A percentile compares a stretch with the other conserved stretches of the same genome.
Evolutionary conservation across 306 rosid species (phyloP).

Genomic region (Prunus dulcis): DNA sequence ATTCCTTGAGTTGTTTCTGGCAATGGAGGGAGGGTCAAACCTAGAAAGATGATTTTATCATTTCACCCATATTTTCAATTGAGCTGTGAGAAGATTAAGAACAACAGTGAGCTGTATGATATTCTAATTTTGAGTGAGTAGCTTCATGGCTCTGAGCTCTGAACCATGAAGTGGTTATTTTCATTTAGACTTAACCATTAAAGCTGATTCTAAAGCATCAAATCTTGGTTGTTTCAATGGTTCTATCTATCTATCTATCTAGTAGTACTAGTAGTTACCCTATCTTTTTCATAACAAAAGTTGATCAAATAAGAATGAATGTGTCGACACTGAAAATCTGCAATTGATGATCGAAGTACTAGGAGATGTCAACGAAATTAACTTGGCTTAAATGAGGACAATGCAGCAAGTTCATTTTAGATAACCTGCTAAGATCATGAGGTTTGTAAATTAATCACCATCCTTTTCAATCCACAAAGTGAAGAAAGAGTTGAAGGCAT

Average conservation of each 20-base stretch:
- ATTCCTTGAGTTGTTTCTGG: no score
- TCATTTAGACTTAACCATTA: not conserved
- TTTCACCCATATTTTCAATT: not conserved
- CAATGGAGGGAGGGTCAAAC: no score
- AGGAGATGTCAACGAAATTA: not conserved
- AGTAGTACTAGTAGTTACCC: not conserved
- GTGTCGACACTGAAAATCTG: not conserved
- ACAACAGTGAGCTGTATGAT: not conserved
- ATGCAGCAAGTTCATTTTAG: not conserved
- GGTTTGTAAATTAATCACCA: not conserved
- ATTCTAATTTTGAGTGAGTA: not conserved
- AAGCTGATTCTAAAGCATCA: not conserved
- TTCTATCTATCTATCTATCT: not conserved
- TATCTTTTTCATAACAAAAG: not conserved
- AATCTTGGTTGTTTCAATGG: not conserved
- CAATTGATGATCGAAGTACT: not conserved
- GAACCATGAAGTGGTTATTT: not conserved
- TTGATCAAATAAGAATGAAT: not conserved
- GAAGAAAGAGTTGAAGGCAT: not conserved
- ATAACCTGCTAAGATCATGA: not conserved
- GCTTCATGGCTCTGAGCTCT: not conserved
- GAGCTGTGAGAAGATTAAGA: no score
- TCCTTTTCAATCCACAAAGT: not conserved
- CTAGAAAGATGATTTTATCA: not conserved
- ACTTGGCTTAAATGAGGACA: not conserved